Conservation (phyloP, 2,329 filamentous ascomycete genomes). For the Apiospora sp. region DNA sequence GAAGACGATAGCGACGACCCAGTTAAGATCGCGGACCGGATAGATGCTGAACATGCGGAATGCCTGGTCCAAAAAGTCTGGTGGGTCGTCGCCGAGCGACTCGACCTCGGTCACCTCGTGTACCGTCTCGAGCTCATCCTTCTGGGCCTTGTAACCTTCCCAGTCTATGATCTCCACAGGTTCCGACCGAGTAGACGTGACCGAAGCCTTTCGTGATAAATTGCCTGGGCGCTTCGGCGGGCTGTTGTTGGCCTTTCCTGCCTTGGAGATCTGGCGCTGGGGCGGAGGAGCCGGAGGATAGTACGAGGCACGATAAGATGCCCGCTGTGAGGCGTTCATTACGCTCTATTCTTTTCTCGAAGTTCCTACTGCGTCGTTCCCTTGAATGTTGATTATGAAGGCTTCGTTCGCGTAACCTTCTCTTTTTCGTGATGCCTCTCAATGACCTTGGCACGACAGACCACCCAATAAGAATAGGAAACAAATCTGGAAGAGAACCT, state of each 20-base stretch:
- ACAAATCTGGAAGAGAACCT: background rate
- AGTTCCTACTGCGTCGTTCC: background rate
- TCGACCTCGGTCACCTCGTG: conserved; percentile 8
- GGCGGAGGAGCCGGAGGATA: background rate
- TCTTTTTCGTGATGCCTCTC: background rate
- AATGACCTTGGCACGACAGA: background rate
- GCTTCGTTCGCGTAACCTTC: background rate
- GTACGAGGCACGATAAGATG: conserved; percentile 15
- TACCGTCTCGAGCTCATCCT: conserved; percentile 49
- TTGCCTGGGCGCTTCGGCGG: background rate
- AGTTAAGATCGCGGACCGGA: conserved; percentile 31
- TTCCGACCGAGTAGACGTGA: background rate
- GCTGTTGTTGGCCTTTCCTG: background rate
- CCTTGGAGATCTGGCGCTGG: background rate
- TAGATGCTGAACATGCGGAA: conserved; percentile 31
- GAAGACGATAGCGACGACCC: conserved; percentile 35
- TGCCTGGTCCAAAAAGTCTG: conserved; percentile 26
- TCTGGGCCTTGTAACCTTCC: conserved; percentile 44
- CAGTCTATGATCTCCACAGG: conserved; percentile 6
- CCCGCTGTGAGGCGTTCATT: conserved; percentile 21
- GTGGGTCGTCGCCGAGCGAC: conserved; percentile 1
- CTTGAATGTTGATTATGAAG: background rate
- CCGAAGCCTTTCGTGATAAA: background rate
- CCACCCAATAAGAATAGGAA: conserved; percentile 8
- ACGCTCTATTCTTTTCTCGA: background rate